Evolutionary conservation across 1,284 basidiomycete species (phyloP).

Genomic region (Boletus albobrunnescens): DNA sequence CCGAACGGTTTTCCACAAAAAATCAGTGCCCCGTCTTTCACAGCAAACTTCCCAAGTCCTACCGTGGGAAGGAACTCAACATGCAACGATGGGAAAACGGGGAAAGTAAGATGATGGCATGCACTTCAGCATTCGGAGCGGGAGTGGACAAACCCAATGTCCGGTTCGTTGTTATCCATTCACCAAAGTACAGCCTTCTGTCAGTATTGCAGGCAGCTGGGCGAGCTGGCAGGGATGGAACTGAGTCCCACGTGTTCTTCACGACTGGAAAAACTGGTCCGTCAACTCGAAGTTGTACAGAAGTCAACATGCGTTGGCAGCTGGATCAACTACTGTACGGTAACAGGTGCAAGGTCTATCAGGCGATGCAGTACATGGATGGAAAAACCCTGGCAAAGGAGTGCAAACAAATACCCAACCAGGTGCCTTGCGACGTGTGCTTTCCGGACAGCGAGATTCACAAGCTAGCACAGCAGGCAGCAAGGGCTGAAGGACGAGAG

Average conservation of each 20-base stretch:
- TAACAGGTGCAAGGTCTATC: too few relatives aligned
- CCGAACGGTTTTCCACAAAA: background rate
- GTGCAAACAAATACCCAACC: too few relatives aligned
- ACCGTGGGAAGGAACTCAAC: background rate
- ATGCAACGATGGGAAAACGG: background rate
- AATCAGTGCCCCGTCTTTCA: conserved; percentile 3
- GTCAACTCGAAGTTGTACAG: background rate
- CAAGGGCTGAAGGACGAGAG: too few relatives aligned
- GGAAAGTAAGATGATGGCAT: conserved; percentile 4
- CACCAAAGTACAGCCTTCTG: background rate
- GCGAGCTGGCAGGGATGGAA: conserved; percentile 7
- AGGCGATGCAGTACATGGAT: too few relatives aligned
- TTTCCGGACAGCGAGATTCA: too few relatives aligned
- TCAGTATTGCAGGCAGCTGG: background rate
- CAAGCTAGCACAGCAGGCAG: too few relatives aligned
- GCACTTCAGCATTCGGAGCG: background rate
- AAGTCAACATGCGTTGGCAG: background rate
- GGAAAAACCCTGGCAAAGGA: too few relatives aligned
- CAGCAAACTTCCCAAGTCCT: background rate
- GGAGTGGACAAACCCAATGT: conserved; percentile 2
- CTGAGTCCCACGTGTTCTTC: conserved; percentile 6
- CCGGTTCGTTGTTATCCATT: background rate
- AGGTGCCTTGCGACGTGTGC: too few relatives aligned
- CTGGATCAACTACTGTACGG: background rate
- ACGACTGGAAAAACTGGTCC: background rate